Evolutionary conservation across 768 basidiomycete species (phyloP).

Genomic region (Cubamyces lactineus): DNA sequence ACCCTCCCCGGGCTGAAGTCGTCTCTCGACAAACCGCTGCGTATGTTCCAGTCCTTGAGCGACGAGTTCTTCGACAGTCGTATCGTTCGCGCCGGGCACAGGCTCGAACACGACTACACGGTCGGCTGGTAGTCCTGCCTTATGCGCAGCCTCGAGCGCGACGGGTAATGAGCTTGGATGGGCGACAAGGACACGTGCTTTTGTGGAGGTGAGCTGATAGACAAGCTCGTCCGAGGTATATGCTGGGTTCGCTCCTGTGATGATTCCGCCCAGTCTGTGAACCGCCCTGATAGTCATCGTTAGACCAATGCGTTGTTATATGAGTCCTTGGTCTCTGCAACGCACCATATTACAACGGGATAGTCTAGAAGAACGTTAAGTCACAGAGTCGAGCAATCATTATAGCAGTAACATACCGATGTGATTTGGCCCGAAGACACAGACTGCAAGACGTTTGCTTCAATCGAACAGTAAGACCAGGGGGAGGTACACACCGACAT

Average conservation of each 20-base stretch:
- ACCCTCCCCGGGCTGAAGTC: constrained; percentile 58
- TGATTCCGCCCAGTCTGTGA: constrained; percentile 58
- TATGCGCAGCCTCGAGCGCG: constrained; percentile 30
- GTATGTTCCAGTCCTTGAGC: constrained; percentile 47
- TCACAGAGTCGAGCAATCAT: neutral
- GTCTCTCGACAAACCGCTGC: constrained; percentile 51
- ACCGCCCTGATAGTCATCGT: constrained; percentile 39
- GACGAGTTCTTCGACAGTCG: constrained; percentile 52
- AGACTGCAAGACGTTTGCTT: constrained; percentile 42
- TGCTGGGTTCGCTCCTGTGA: constrained; percentile 45
- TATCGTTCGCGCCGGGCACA: constrained; percentile 24
- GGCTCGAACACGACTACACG: constrained; percentile 33
- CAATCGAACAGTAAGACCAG: neutral
- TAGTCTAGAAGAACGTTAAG: constrained; percentile 23
- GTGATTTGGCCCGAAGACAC: constrained; percentile 63
- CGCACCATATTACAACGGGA: constrained; percentile 32
- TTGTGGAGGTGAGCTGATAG: constrained; percentile 36
- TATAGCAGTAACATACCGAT: constrained; percentile 21
- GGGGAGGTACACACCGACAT: constrained; percentile 48
- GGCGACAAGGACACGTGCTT: constrained; percentile 31
- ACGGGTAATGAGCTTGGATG: constrained; percentile 29
- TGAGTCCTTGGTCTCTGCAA: no score
- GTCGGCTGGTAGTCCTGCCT: constrained; percentile 26
- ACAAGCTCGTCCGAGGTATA: constrained; percentile 37
- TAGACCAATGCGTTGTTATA: no score